Evolutionary conservation across 495 filamentous ascomycete species (phyloP), one percentile per base, ranked within the genome.

Genomic region (Tetracladium setigerum): DNA sequence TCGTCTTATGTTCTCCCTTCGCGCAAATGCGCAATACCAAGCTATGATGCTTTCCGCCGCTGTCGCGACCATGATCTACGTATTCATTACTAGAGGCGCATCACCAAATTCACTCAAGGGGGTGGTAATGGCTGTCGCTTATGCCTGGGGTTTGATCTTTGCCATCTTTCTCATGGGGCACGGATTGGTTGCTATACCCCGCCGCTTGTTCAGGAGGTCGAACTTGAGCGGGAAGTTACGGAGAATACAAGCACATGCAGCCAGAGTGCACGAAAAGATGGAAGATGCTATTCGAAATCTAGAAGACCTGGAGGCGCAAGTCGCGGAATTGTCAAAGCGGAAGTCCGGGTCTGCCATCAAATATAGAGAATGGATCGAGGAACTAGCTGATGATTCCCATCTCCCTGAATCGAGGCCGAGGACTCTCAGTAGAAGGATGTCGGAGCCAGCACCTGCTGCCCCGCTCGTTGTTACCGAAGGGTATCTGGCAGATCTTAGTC

Each of bases 101-200:
- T 68, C 69, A 6, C 69, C 67, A 32, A 61, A 53, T 9, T 69
- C 71, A 17, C 78, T 96, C 43, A 92, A 95, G 68, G 83, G 79
- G 36, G 68, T 95, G 22, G 73, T 92, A 52, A 92, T 98, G 82
- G 92, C 92, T 17, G 69, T 96, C 44, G 89, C 89, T 30, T 96
- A 98, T 65, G 84, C 87, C 53, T 97, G 89, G 84, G 88, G 89
- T 51, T 71, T 98, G 54, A 68, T 88, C 2, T 70, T 96, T 46
- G 92, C 89, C 13, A 95, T 97, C 47, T 95, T 91, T 58, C 74
- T 98, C 16, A 96, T 98, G 92, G 92, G 92, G 6, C 90, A 98
- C 56, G 92, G 92, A 9, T 70, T 97, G 32, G 92, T 98, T 35
- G 83, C 92, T 11, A 84, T 97, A 38, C 92, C 92, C 5, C 76